Base-by-base conservation (phyloP, 208 protist genomes). In the Wallacemonas sp. region DNA sequence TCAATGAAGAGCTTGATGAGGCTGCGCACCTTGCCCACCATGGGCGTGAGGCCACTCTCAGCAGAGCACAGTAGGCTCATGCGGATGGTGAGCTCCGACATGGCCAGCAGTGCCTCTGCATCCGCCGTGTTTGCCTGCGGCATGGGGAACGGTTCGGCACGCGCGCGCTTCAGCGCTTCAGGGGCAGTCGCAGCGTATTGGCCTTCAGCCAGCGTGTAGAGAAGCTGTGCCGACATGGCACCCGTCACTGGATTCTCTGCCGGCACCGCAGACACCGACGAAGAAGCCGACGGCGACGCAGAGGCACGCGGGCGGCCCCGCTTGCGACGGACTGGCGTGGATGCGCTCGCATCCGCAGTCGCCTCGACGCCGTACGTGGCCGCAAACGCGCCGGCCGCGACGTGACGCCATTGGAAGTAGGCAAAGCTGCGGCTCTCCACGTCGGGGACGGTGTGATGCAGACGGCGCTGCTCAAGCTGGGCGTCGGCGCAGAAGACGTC, bases 41-140 rank as follows among this genome's bases (percentile, higher is more conserved):
- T 49, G 47, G 41, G 47, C 2, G 66, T 26, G n/a, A 87, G 62
- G 0, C 12, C 24, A 17, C 2, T 34, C 14, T 90, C 66, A 0
- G 69, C 19, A n/a, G 47, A 60, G 44, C 69, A 36, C 44, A 71
- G 67, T 24, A 90, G 70, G 17, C 62, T 76, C 9, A 90, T 32
- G 23, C 84, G 77, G 43, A 90, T 34, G 3, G 74, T 62, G 6
- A 81, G 56, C 66, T 90, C 84, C 2, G 78, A 47, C 23, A 78
- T 70, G 12, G 75, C 68, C 55, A 90, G 73, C 36, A 82, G 71
- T 23, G 58, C 70, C 3, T 55, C 47, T 39, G 73, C 39, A 19
- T 71, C 76, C 9, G 26, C 61, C 4, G 38, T 56, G 33, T 47
- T 54, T 16, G 65, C 61, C 21, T 43, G n/a, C 6, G 68, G 76